phyloP scores from a whole-genome alignment of 2,329 filamentous ascomycete species.

The Cladosporium sp. region DNA sequence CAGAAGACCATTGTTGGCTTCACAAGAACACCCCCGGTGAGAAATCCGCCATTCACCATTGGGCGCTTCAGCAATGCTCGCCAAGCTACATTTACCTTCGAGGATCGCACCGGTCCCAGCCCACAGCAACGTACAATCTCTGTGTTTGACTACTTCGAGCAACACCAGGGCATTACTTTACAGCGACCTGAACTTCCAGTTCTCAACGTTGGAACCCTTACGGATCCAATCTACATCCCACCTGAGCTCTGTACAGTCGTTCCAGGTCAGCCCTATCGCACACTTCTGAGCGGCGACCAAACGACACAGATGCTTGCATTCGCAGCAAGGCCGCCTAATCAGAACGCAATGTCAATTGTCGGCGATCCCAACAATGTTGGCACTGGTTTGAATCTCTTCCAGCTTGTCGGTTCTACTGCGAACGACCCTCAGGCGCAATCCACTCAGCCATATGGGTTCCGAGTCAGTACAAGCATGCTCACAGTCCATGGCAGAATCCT shows the following conservation, averaged over 20 bases:
- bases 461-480: slow-evolving; percentile 57
- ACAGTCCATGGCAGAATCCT: slow-evolving; percentile 70
- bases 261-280: slow-evolving; percentile 59
- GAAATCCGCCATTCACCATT: slow-evolving; percentile 13
- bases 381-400: slow-evolving; percentile 54
- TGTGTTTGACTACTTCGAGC: slow-evolving; percentile 49
- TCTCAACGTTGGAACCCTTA: slow-evolving; percentile 59
- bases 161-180: slow-evolving; percentile 36
- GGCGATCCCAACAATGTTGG: slow-evolving; percentile 30
- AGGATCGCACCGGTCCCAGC: slow-evolving; percentile 16
- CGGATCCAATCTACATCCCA: slow-evolving; percentile 60
- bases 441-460: slow-evolving; percentile 55
- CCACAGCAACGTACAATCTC: slow-evolving; percentile 39
- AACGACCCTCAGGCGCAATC: slow-evolving; percentile 18
- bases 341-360: slow-evolving; percentile 63
- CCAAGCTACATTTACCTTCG: slow-evolving; percentile 47
- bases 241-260: slow-evolving; percentile 61
- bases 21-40: slow-evolving; percentile 30
- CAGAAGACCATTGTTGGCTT: slow-evolving; percentile 45
- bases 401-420: slow-evolving; percentile 36
- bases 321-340: slow-evolving; percentile 61
- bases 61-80: slow-evolving; percentile 35
- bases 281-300: slow-evolving; percentile 56
- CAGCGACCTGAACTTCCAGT: slow-evolving; percentile 48
- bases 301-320: slow-evolving; percentile 67